Conservation (phyloP, 108 stramenopile genomes). For the Skeletonema grethae region DNA sequence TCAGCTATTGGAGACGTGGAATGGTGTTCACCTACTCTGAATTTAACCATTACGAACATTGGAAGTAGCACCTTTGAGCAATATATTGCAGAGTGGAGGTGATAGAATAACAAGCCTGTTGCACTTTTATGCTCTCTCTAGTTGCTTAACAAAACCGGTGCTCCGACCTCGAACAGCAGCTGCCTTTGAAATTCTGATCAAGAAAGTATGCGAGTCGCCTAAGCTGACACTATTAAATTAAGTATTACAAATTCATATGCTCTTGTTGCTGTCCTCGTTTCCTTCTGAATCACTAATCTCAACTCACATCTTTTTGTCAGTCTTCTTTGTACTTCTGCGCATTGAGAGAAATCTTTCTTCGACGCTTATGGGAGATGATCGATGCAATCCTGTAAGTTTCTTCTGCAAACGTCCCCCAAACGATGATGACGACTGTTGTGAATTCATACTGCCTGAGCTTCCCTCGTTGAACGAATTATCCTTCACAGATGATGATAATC, state of each 20-base stretch:
- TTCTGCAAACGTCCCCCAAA: not conserved
- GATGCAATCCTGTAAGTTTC: not conserved
- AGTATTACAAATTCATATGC: not conserved
- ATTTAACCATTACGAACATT: constrained; percentile 46
- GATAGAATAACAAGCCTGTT: not conserved
- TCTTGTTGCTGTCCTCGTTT: not conserved
- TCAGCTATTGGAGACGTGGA: constrained; percentile 44
- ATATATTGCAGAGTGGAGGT: constrained; percentile 73
- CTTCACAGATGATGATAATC: not conserved
- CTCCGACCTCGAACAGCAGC: not conserved
- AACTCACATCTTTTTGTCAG: not conserved
- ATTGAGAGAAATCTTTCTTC: not conserved
- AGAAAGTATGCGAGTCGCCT: not conserved
- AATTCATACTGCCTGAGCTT: not conserved
- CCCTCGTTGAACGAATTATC: not conserved
- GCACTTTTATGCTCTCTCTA: too few relatives aligned
- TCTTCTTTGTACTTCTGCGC: not conserved
- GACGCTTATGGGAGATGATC: too few relatives aligned
- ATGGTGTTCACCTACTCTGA: constrained; percentile 54
- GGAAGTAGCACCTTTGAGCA: constrained; percentile 50
- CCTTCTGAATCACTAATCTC: not conserved
- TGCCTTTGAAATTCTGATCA: not conserved
- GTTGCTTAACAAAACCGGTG: not conserved
- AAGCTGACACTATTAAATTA: not conserved
- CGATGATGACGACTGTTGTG: not conserved